Evolutionary conservation across 805 yeast genomes (phyloP).

Genomic region (Yarrowia sp.): DNA sequence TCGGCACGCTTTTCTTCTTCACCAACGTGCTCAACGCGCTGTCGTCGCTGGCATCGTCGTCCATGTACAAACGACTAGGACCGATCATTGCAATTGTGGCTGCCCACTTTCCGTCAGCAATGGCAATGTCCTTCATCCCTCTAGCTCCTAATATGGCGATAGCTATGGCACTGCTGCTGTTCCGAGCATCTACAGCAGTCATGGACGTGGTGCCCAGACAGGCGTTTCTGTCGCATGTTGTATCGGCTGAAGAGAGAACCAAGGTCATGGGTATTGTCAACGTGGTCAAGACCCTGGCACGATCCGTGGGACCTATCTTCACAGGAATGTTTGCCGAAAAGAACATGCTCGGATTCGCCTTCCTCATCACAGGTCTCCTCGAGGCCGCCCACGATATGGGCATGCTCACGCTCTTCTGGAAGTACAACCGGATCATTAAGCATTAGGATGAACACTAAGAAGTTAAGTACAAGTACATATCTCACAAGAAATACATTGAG

Average conservation of each 20-base stretch:
- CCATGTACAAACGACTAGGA: constrained; percentile 69
- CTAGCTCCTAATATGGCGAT: constrained; percentile 51
- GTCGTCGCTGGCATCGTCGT: constrained; percentile 79
- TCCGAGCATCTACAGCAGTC: constrained; percentile 68
- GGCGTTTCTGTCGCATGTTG: constrained; percentile 71
- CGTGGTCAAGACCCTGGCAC: constrained; percentile 82
- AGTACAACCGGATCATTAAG: constrained; percentile 28
- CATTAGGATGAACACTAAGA: not conserved
- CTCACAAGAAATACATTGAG: no score
- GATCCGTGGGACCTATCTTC: constrained; percentile 80
- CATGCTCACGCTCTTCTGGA: constrained; percentile 31
- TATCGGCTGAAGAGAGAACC: constrained; percentile 69
- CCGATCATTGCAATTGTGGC: constrained; percentile 77
- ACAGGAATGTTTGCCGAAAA: constrained; percentile 74
- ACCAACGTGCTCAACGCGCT: constrained; percentile 68
- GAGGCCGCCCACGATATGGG: constrained; percentile 48
- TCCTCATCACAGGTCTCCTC: constrained; percentile 49
- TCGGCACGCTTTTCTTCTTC: constrained; percentile 70
- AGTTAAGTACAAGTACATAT: no score
- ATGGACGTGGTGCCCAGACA: constrained; percentile 96
- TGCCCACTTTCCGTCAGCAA: constrained; percentile 80
- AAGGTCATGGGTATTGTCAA: constrained; percentile 85
- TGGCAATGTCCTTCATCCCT: constrained; percentile 65
- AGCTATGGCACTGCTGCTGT: constrained; percentile 61
- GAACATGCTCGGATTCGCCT: constrained; percentile 47